Percentiles rank a stretch among this genome's conserved stretches.
Evolutionary conservation across 768 basidiomycete genomes (phyloP).

Genomic region (Coprinellus micaceus): DNA sequence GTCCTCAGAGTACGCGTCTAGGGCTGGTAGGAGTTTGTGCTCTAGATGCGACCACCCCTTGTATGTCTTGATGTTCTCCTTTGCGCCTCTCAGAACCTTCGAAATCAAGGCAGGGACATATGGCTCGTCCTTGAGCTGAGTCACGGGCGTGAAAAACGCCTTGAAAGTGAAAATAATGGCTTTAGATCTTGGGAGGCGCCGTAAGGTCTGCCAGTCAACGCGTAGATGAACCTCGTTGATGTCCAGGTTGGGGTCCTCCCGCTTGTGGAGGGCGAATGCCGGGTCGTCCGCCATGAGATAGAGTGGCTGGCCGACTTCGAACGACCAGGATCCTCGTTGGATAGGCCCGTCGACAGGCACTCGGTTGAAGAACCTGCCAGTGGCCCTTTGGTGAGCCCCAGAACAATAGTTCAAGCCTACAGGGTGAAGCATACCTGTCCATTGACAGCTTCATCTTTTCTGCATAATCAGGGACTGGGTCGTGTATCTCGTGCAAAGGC

Average conservation of each 20-base stretch:
- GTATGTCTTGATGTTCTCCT: constrained; percentile 38
- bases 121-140: constrained; percentile 40
- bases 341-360: constrained; percentile 46
- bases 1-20: constrained; percentile 44
- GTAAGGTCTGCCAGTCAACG: constrained; percentile 55
- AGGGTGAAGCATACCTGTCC: constrained; percentile 35
- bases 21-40: constrained; percentile 42
- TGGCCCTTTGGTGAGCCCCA: too few species aligned
- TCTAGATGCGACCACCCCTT: constrained; percentile 40
- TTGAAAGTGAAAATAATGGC: constrained; percentile 55
- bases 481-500: constrained; percentile 43
- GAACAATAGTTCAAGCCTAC: not conserved
- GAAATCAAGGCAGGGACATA: constrained; percentile 46
- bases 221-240: constrained; percentile 42
- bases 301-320: constrained; percentile 49
- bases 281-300: constrained; percentile 39
- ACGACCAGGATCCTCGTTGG: constrained; percentile 48
- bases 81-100: constrained; percentile 39
- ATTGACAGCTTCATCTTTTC: constrained; percentile 47
- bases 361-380: constrained; percentile 43
- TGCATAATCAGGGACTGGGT: constrained; percentile 46
- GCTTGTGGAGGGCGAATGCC: constrained; percentile 30
- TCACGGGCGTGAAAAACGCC: constrained; percentile 48
- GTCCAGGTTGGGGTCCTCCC: constrained; percentile 31
- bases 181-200: constrained; percentile 43